Evolutionary conservation across 768 basidiomycete genomes (phyloP), one percentile per base, ranked within the genome.

Genomic region (Ramaria sp.): DNA sequence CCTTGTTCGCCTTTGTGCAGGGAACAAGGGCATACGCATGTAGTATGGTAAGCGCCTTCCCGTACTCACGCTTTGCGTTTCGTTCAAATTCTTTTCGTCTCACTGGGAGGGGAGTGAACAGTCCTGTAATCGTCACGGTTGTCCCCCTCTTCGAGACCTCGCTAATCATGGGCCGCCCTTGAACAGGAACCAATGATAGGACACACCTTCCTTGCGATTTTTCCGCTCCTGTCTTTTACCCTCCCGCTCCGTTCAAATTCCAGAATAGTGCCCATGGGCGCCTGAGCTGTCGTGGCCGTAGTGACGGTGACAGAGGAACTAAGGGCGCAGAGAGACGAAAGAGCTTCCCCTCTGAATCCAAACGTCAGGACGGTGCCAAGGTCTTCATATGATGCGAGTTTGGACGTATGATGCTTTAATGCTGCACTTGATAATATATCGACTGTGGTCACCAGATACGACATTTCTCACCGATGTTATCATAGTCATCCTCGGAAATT

Each of bases 291-390:
- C 0, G 89, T 92, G 3, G 88, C 78, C 0, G 95, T 97, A 1
- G 78, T 77, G 49, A 97, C 75, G 0, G 72, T 74, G 11, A 97
- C 78, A 3, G 73, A 69, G 54, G 88, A 84, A 51, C 83, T 79
- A 0, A 96, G 70, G 1, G 90, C 90, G 65, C 94, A 99, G 0
- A 99, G 76, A 2, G 95, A 93, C 7, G 92, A 91, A 0, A 99
- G 74, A 0, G 96, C 96, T 71, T 99, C 96, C 15, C 96, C 96
- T 38, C 96, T 80, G 66, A 98, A 99, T 0, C 95, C 95, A 67
- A 97, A 96, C 0, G 92, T 91, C 5, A 72, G 70, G 10, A 98
- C 81, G 0, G 76, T 71, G 2, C 79, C 72, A 3, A 97, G 78
- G 65, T 92, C 89, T 3, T 79, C 70, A 64, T 86, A 91, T 0